Evolutionary conservation across 257 asterid species (phyloP).

Genomic region (Craterostigma plantagineum): DNA sequence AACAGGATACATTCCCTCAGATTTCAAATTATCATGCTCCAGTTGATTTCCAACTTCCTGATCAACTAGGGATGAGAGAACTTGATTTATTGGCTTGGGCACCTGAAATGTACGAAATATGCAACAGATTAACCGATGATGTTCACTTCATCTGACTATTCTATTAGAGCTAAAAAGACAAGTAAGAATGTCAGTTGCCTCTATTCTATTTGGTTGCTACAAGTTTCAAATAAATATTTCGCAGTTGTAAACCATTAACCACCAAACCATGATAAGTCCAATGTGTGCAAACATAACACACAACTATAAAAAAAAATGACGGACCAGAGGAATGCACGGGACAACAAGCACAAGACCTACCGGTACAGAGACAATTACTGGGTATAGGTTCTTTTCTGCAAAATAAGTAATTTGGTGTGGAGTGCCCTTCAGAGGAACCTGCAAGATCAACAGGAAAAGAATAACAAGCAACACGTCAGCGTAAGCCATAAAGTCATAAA

Average conservation of each 20-base stretch:
- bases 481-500: constrained; percentile 1
- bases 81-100: constrained; percentile 79
- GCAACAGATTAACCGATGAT: no score
- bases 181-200: no score
- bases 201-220: no score
- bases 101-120: constrained; percentile 23
- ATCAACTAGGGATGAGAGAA: constrained; percentile 75
- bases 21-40: constrained; percentile 51
- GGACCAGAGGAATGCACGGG: not conserved
- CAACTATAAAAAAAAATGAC: constrained; percentile 5
- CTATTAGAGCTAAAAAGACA: no score
- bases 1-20: constrained; percentile 72
- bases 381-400: constrained; percentile 85
- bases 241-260: no score
- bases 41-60: constrained; percentile 83
- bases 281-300: no score
- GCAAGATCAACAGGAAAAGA: constrained; percentile 11
- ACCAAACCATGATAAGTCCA: no score
- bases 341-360: constrained; percentile 32
- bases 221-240: no score
- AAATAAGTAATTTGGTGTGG: constrained; percentile 95
- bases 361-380: constrained; percentile 79
- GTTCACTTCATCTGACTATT: not conserved
- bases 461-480: not conserved
- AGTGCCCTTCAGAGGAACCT: constrained; percentile 83